phyloP scores from a whole-genome alignment of 768 basidiomycete genomes.

The Boletus rex-veris region DNA sequence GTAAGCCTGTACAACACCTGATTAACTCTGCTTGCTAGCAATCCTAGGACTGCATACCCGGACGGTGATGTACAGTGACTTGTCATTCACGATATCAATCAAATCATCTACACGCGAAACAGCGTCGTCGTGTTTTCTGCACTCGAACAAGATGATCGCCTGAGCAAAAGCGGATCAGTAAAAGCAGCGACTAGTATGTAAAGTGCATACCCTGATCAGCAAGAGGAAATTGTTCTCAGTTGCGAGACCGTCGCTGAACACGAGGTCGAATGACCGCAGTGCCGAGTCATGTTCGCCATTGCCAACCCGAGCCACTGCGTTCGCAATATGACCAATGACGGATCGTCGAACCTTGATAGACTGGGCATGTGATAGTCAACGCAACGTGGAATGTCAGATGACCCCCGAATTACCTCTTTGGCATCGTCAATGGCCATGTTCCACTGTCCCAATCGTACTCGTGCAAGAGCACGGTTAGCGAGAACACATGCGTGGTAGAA shows the following conservation, averaged over 20 bases:
- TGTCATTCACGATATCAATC: no score
- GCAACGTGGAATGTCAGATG: no score
- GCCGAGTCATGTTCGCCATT: background rate
- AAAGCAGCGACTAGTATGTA: no score
- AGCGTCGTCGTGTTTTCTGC: no score
- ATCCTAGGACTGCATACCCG: no score
- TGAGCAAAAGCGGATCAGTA: no score
- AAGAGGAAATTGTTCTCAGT: conserved; percentile 3
- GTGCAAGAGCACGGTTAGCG: background rate
- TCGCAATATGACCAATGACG: conserved; percentile 8
- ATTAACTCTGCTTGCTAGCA: no score
- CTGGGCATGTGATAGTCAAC: background rate
- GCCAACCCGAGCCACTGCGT: background rate
- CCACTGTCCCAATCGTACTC: background rate
- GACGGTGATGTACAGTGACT: no score
- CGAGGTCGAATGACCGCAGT: conserved; percentile 1
- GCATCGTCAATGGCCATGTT: conserved; percentile 4
- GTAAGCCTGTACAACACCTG: no score
- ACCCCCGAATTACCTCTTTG: background rate
- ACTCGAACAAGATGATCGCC: no score
- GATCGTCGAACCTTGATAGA: conserved; percentile 10
- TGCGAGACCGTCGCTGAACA: background rate
- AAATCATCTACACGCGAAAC: no score
- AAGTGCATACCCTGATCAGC: background rate
- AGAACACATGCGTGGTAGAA: background rate